A percentile compares a stretch with the other conserved stretches of the same genome.
Conservation (phyloP, 208 protist genomes). For the Trypanosoma avium region DNA sequence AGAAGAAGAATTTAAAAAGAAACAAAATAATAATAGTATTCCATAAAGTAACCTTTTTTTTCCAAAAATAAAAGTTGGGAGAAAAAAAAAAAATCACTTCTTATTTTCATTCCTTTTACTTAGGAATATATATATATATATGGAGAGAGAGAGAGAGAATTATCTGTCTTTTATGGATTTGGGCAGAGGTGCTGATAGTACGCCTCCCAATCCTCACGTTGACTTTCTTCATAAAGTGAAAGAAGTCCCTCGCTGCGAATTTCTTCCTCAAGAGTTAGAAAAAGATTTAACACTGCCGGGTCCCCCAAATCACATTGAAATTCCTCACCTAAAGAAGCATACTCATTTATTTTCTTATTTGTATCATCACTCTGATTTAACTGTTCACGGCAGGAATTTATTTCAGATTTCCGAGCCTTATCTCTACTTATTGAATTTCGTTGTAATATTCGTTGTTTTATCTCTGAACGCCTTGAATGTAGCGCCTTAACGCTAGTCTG, state of each 20-base stretch:
- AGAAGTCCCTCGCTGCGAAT: slow-evolving; percentile 68
- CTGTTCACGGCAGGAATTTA: slow-evolving; percentile 26
- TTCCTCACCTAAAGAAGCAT: slow-evolving; percentile 39
- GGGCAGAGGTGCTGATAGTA: slow-evolving; percentile 59
- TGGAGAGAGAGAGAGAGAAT: no score
- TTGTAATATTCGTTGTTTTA: slow-evolving; percentile 64
- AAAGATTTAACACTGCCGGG: slow-evolving; percentile 49
- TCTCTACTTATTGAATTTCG: slow-evolving; percentile 32
- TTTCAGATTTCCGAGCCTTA: slow-evolving; percentile 18
- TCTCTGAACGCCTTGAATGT: slow-evolving; percentile 39
- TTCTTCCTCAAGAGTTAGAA: slow-evolving; percentile 78
- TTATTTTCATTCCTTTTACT: not conserved
- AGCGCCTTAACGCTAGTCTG: slow-evolving; percentile 48
- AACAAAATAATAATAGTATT: no score
- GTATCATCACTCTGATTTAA: not conserved
- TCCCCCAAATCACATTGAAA: slow-evolving; percentile 60
- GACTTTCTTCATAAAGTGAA: slow-evolving; percentile 57
- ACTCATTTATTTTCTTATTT: not conserved
- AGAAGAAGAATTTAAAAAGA: no score
- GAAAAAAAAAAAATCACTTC: no score
- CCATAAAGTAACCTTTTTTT: no score
- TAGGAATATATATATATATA: slow-evolving; percentile 1
- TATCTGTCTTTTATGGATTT: not conserved
- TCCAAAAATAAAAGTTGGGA: no score
- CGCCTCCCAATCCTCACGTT: slow-evolving; percentile 64